Base-by-base conservation (phyloP, 1,284 basidiomycete genomes). In the Trichosporon inkin region DNA sequence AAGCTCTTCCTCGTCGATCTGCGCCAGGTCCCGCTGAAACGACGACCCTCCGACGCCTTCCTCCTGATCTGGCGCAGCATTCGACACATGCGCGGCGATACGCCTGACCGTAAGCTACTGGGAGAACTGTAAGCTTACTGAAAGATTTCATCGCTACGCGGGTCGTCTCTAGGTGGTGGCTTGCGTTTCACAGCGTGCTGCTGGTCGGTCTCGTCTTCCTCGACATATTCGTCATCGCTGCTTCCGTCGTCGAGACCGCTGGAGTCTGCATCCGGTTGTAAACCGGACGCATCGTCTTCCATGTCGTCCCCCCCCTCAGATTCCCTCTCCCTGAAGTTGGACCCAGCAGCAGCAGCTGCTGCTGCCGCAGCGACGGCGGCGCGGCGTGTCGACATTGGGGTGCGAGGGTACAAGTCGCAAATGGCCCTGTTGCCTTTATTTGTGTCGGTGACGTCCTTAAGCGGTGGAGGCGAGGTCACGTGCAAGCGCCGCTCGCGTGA, bases 41-140 rank as follows among this genome's bases (percentile, higher is more conserved):
- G 59, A 35, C 49, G 47, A 60, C 20, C 57, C 65, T 53, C 37
- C 62, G n/a, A 56, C 65, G 4, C 64, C 35, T 19, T 55, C 61
- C 4, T 55, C 28, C 28, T 61, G 62, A 13, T 52, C 53, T 4
- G 63, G 55, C 1, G 44, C 56, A 1, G 65, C 56, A 36, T 51
- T 22, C 8, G 68, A 67, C 3, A 71, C 69, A n/a, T 66, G 66
- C 10, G 67, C 71, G 0, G 72, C 71, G n/a, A 74, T 57, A 17
- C 70, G 70, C 13, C 72, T 74, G n/a, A 2, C 10, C 38, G 51
- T 60, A 32, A 64, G 57, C 10, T 8, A 10, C 1, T 16, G 1
- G 3, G 3, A 6, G 34, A 10, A 8, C 2, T 22, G 13, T 6
- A n/a, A 28, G 61, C 68, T 58, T 52, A 72, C 72, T 67, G 66